These are phyloP conservation scores for Vicia villosa DNA, from an alignment of 306 rosid genomes.

Conservation along the genomic window DNA sequence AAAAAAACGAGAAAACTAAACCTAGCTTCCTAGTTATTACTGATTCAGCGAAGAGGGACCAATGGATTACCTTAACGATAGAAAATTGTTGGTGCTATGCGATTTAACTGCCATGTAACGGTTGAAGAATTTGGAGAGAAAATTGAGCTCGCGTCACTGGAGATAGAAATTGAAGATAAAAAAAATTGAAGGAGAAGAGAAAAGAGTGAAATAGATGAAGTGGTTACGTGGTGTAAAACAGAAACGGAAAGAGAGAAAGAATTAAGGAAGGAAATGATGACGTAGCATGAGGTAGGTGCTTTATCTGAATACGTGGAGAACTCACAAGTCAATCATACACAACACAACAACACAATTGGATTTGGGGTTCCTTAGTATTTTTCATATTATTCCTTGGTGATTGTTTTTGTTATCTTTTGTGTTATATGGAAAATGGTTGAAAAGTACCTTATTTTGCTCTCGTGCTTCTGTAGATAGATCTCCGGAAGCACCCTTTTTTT, in stretches of 20 bases:
- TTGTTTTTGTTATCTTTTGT: too few relatives aligned
- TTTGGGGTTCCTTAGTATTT: too few relatives aligned
- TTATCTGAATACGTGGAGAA: constrained; percentile 54
- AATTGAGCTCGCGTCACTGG: constrained; percentile 10
- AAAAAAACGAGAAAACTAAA: constrained; percentile 11
- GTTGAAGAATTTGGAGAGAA: constrained; percentile 23
- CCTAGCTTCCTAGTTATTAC: constrained; percentile 8
- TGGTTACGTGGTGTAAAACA: constrained; percentile 19
- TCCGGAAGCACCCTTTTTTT: too few relatives aligned
- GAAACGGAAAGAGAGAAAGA: neutral
- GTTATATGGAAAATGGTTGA: too few relatives aligned
- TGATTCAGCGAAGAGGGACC: constrained; percentile 15
- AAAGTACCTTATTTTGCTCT: too few relatives aligned
- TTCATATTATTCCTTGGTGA: too few relatives aligned
- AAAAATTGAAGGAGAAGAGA: neutral
- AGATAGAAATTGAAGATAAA: neutral
- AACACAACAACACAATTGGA: too few relatives aligned
- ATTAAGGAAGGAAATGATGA: constrained; percentile 21
- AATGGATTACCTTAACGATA: constrained; percentile 62
- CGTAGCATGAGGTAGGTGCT: constrained; percentile 31
- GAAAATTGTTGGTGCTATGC: constrained; percentile 49
- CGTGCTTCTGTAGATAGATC: too few relatives aligned
- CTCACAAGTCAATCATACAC: neutral
- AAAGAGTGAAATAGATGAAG: neutral
- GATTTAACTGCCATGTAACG: constrained; percentile 64